Conservation (phyloP, 768 basidiomycete species). For the Boletus pseudo-olivaceus region DNA sequence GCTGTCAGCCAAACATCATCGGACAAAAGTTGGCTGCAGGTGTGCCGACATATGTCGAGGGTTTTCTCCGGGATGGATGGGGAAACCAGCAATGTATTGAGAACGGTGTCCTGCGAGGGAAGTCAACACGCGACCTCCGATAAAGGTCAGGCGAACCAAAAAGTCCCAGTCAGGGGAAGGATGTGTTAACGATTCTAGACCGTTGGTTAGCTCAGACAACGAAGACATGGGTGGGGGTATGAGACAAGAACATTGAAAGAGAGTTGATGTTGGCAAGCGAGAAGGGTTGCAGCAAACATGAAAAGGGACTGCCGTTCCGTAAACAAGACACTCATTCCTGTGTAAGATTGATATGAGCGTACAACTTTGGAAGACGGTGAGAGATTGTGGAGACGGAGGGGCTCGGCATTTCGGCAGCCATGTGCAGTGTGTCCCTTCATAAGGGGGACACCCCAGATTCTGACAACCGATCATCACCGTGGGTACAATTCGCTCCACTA, state of each 20-base stretch:
- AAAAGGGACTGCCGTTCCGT: conserved; percentile 26
- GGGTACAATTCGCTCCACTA: conserved; percentile 23
- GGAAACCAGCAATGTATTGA: conserved; percentile 24
- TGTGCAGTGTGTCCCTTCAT: neutral
- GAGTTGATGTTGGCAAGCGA: conserved; percentile 10
- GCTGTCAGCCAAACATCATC: conserved; percentile 23
- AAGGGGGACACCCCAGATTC: conserved; percentile 30
- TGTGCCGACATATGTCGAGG: conserved; percentile 29
- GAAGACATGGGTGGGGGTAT: conserved; percentile 21
- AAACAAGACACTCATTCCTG: conserved; percentile 30
- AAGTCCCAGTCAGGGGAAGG: conserved; percentile 31
- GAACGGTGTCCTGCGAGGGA: conserved; percentile 22
- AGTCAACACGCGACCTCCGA: conserved; percentile 8
- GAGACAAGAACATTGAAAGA: conserved; percentile 15
- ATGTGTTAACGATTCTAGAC: conserved; percentile 21
- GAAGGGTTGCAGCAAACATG: conserved; percentile 17
- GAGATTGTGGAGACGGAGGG: conserved; percentile 34
- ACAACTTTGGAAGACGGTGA: conserved; percentile 28
- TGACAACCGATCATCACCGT: conserved; percentile 20
- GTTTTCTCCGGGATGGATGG: conserved; percentile 30
- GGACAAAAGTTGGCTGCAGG: conserved; percentile 32
- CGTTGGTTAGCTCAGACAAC: conserved; percentile 24
- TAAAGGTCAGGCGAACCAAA: conserved; percentile 22
- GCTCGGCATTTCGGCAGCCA: conserved; percentile 34
- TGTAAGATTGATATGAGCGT: conserved; percentile 30